Percentiles rank a stretch among this genome's conserved stretches.
These are phyloP conservation scores for Ceratocystis papillata DNA, from an alignment of 2,329 filamentous ascomycete genomes.

Conservation along the genomic window DNA sequence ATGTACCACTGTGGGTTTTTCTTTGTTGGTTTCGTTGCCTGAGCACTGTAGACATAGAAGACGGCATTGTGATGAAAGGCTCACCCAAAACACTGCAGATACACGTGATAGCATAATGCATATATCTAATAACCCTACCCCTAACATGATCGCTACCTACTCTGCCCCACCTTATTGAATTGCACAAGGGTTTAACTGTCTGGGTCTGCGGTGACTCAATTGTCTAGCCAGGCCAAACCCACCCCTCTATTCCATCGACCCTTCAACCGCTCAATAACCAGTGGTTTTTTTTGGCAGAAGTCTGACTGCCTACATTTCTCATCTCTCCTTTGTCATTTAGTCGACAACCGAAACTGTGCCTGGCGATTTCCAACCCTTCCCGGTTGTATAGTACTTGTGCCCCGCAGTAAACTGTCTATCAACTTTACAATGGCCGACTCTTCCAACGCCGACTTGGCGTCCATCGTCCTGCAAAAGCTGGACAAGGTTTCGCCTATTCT, in stretches of 20 bases:
- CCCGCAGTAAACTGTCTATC: constrained; percentile 1
- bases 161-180: not conserved
- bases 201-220: not conserved
- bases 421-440: constrained; percentile 34
- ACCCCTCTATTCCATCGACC: constrained; percentile 7
- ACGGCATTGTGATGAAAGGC: no score
- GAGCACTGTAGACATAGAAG: not conserved
- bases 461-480: constrained; percentile 55
- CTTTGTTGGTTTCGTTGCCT: not conserved
- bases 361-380: not conserved
- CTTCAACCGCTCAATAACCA: not conserved
- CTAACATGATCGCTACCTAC: not conserved
- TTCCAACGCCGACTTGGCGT: constrained; percentile 46
- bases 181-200: not conserved
- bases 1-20: not conserved
- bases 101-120: no score
- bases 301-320: not conserved
- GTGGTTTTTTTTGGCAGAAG: not conserved
- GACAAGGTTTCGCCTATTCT: constrained; percentile 53
- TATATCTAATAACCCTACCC: no score
- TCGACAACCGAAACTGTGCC: not conserved
- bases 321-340: not conserved
- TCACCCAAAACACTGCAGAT: no score
- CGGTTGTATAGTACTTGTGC: not conserved
- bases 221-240: not conserved